Percentiles rank a stretch among this genome's conserved stretches.
phyloP scores from a whole-genome alignment of 805 yeast species.

The Geotrichum ghanense region DNA sequence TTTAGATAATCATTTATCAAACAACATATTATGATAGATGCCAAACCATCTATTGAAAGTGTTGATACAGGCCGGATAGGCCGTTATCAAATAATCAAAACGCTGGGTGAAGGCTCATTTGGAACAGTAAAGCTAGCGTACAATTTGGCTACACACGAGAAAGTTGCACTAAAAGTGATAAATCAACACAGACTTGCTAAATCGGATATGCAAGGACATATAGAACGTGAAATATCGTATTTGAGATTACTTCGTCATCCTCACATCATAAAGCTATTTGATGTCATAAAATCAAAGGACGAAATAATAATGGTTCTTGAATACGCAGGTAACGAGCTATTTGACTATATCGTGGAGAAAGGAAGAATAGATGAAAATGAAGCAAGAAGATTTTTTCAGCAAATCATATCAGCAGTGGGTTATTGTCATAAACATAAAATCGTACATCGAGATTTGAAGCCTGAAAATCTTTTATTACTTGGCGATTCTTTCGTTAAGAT shows the following conservation, averaged over 20 bases:
- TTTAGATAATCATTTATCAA: no score
- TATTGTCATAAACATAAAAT: constrained; percentile 94
- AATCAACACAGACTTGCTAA: constrained; percentile 86
- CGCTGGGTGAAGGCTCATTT: constrained; percentile 92
- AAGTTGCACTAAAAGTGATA: constrained; percentile 87
- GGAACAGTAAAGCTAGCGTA: constrained; percentile 77
- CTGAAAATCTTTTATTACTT: constrained; percentile 83
- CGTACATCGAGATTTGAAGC: constrained; percentile 93
- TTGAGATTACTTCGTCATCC: constrained; percentile 84
- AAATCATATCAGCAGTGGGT: constrained; percentile 91
- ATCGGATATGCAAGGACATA: constrained; percentile 93
- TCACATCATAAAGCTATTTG: constrained; percentile 89
- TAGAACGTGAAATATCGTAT: constrained; percentile 89
- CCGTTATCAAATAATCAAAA: constrained; percentile 83
- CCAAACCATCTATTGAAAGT: constrained; percentile 16
- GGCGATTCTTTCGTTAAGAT: constrained; percentile 87
- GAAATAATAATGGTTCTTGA: constrained; percentile 97
- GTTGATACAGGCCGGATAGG: constrained; percentile 46
- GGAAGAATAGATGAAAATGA: constrained; percentile 89
- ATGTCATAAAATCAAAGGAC: constrained; percentile 88
- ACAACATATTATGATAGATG: no score
- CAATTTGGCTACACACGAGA: constrained; percentile 81
- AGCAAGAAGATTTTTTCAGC: constrained; percentile 90
- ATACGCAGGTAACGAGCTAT: constrained; percentile 91
- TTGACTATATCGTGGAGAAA: constrained; percentile 88